Percentiles rank a stretch among this genome's conserved stretches.
Conservation (phyloP, 139 green algal genomes). For the Micractinium sp. region DNA sequence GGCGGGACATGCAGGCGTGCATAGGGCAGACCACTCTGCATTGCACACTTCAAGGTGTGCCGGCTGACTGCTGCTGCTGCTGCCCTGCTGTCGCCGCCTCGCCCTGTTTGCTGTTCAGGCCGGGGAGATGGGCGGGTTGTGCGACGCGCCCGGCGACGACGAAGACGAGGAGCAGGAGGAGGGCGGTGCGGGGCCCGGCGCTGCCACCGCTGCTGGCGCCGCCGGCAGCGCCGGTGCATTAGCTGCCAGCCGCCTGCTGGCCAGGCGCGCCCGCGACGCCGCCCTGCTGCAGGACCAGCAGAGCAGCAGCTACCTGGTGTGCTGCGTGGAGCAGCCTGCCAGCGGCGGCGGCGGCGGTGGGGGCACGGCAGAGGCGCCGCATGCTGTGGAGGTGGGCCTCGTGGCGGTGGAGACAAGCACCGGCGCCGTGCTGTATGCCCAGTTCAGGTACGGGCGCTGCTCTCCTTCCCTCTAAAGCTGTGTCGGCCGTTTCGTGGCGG, state of each 20-base stretch:
- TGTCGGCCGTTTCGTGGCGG: too few species aligned
- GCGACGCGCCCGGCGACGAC: not conserved
- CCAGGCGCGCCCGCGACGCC: not conserved
- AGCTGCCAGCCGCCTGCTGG: slow-evolving; percentile 18
- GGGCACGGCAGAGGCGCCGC: not conserved
- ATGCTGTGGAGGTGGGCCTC: slow-evolving; percentile 60
- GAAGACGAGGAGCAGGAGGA: not conserved
- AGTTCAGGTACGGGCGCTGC: slow-evolving; percentile 54
- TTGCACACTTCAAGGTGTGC: not conserved
- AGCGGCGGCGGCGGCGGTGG: not conserved
- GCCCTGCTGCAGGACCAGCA: slow-evolving; percentile 21
- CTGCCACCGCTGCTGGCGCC: not conserved
- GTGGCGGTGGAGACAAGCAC: slow-evolving; percentile 83
- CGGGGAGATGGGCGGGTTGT: slow-evolving; percentile 26
- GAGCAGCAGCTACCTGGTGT: slow-evolving; percentile 54
- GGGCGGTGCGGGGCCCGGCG: not conserved
- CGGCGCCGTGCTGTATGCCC: slow-evolving; percentile 68
- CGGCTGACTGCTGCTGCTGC: not conserved
- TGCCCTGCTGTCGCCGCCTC: too few species aligned
- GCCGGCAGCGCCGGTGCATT: not conserved
- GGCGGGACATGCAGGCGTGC: too few species aligned
- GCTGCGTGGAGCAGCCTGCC: slow-evolving; percentile 46
- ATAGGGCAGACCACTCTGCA: too few species aligned
- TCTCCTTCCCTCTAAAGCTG: too few species aligned
- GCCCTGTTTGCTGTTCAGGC: not conserved